Percentiles rank a stretch among this genome's conserved stretches.
phyloP scores from a whole-genome alignment of 225 moss, liverwort and hornwort genomes.

The Thuidium tamariscinum region DNA sequence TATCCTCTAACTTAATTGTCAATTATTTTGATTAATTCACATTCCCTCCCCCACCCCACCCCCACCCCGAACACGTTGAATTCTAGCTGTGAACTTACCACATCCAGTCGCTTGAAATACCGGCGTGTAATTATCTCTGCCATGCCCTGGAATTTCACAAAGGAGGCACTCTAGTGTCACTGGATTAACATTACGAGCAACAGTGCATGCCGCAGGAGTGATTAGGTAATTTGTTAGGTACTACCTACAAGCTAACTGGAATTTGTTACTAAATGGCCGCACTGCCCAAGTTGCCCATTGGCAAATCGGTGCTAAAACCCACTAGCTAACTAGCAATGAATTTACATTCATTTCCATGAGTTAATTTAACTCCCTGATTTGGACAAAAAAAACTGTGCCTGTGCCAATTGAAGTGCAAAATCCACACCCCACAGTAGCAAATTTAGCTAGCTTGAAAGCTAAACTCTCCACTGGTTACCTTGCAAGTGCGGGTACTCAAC shows the following conservation, averaged over 20 bases:
- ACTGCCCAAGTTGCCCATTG: background rate
- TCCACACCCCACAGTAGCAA: background rate
- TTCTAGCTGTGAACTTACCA: constrained; percentile 33
- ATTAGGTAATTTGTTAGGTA: background rate
- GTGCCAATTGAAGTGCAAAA: background rate
- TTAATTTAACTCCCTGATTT: background rate
- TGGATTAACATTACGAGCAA: background rate
- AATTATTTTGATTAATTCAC: background rate
- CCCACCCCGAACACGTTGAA: background rate
- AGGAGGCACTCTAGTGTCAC: background rate
- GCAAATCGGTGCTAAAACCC: background rate
- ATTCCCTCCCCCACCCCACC: background rate
- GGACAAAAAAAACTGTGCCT: background rate
- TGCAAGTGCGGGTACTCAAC: background rate
- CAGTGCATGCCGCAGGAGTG: background rate
- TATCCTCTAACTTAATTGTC: background rate
- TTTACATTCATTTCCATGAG: background rate
- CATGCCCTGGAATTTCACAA: constrained; percentile 51
- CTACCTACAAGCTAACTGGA: background rate
- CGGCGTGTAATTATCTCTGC: constrained; percentile 66
- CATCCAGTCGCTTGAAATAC: constrained; percentile 65
- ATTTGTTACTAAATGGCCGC: background rate
- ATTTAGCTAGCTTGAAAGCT: background rate
- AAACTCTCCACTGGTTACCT: background rate
- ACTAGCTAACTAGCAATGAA: background rate